Percentiles rank a stretch among this genome's conserved stretches.
These are phyloP conservation scores for Aspergillus tamarii DNA, from an alignment of 2,329 filamentous ascomycete species.

Conservation along the genomic window DNA sequence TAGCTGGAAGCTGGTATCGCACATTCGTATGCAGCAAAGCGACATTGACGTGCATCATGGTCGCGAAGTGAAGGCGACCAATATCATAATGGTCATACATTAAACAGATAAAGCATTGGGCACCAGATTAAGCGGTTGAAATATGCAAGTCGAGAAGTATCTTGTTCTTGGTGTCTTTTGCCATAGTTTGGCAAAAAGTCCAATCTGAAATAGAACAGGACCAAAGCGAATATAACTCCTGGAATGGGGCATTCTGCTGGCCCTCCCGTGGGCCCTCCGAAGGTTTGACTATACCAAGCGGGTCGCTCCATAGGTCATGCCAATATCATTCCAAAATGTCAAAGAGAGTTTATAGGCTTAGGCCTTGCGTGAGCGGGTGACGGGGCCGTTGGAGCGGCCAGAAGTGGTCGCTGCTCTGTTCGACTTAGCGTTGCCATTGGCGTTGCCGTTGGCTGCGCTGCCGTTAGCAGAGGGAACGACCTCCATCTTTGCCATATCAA, in stretches of 20 bases:
- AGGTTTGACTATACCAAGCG: neutral
- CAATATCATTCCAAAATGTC: slow-evolving; percentile 1
- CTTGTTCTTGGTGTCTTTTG: slow-evolving; percentile 1
- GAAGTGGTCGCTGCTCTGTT: slow-evolving; percentile 40
- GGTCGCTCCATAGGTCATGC: neutral
- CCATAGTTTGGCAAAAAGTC: neutral
- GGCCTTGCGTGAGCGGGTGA: slow-evolving; percentile 52
- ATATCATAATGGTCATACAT: slow-evolving; percentile 34
- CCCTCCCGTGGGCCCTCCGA: neutral
- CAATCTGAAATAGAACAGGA: neutral
- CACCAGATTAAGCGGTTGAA: neutral
- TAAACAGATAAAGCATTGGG: slow-evolving; percentile 28
- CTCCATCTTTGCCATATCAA: slow-evolving; percentile 79
- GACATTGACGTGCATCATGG: slow-evolving; percentile 27
- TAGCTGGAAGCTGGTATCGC: slow-evolving; percentile 18
- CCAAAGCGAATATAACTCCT: neutral
- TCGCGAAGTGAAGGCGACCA: slow-evolving; percentile 27
- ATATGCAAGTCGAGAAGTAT: slow-evolving; percentile 6
- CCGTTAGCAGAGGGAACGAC: slow-evolving; percentile 47
- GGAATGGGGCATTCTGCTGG: neutral
- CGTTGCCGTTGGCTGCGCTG: slow-evolving; percentile 31
- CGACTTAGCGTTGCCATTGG: slow-evolving; percentile 32
- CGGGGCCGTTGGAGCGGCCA: slow-evolving; percentile 47
- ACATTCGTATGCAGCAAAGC: slow-evolving; percentile 21
- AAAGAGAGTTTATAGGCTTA: slow-evolving; percentile 29